Evolutionary conservation across 768 basidiomycete species (phyloP).

Genomic region (Mycena vitilis): DNA sequence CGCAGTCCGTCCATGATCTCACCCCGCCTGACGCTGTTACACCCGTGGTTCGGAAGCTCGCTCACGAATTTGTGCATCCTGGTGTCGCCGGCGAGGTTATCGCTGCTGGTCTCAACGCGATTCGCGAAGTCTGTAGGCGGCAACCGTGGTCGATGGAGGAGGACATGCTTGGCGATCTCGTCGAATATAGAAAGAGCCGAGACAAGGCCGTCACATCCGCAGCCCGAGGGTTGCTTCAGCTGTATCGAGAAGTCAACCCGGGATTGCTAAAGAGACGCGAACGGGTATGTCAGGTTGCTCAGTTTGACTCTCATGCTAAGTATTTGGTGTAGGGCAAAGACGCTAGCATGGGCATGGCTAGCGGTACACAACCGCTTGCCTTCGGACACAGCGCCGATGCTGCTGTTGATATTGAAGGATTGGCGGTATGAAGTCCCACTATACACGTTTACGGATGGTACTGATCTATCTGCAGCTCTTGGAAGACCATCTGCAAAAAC

Average conservation of each 20-base stretch:
- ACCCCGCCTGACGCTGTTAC: conserved; percentile 93
- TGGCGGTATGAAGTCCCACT: conserved; percentile 68
- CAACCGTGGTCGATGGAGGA: conserved; percentile 99
- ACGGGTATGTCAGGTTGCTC: conserved; percentile 62
- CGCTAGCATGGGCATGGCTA: conserved; percentile 80
- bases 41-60: conserved; percentile 91
- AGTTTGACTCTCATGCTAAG: conserved; percentile 18
- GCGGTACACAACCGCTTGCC: conserved; percentile 74
- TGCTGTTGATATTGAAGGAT: conserved; percentile 89
- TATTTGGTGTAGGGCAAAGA: conserved; percentile 81
- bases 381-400: conserved; percentile 85
- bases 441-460: neutral
- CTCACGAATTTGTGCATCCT: conserved; percentile 96
- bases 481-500: conserved; percentile 84
- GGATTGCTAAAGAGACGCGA: conserved; percentile 90
- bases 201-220: conserved; percentile 95
- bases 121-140: conserved; percentile 92
- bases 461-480: conserved; percentile 66
- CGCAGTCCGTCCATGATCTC: conserved; percentile 94
- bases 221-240: conserved; percentile 84
- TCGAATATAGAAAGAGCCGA: conserved; percentile 95
- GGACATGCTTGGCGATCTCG: conserved; percentile 89
- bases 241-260: conserved; percentile 97
- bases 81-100: conserved; percentile 97
- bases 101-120: conserved; percentile 95